phyloP scores from a whole-genome alignment of 78 protist genomes.

The Dictyostelium brefeldianum region DNA sequence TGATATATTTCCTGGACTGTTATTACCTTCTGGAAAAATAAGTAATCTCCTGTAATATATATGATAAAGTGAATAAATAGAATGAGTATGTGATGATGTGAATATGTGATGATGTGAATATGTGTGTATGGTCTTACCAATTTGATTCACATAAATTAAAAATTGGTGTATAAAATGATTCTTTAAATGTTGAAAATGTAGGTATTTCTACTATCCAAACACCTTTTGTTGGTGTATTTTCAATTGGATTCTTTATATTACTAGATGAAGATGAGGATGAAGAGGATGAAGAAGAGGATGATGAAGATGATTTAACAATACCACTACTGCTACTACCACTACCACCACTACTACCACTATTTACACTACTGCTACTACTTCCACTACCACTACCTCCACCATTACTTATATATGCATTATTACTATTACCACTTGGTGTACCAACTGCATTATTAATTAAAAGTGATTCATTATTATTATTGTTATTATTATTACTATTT shows the following conservation, averaged over 20 bases:
- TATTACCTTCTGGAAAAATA: slow-evolving; percentile 79
- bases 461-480: no score
- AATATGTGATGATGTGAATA: no score
- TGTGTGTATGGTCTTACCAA: slow-evolving; percentile 31
- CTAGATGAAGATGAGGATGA: not conserved
- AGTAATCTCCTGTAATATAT: slow-evolving; percentile 43
- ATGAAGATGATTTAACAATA: no score
- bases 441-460: slow-evolving; percentile 32
- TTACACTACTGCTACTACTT: slow-evolving; percentile 4
- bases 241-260: not conserved
- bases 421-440: slow-evolving; percentile 27
- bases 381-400: slow-evolving; percentile 1
- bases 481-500: not conserved
- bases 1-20: slow-evolving; percentile 80
- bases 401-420: slow-evolving; percentile 6
- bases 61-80: not conserved
- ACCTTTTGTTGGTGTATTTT: slow-evolving; percentile 39
- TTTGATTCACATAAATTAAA: slow-evolving; percentile 66
- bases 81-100: no score
- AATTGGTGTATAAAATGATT: slow-evolving; percentile 63
- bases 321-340: not conserved
- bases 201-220: slow-evolving; percentile 60
- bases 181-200: slow-evolving; percentile 37
- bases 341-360: not conserved
- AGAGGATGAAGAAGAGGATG: not conserved